A percentile compares a stretch with the other conserved stretches of the same genome.
phyloP scores from a whole-genome alignment of 2,329 filamentous ascomycete species.

The Epicoccum nigrum region DNA sequence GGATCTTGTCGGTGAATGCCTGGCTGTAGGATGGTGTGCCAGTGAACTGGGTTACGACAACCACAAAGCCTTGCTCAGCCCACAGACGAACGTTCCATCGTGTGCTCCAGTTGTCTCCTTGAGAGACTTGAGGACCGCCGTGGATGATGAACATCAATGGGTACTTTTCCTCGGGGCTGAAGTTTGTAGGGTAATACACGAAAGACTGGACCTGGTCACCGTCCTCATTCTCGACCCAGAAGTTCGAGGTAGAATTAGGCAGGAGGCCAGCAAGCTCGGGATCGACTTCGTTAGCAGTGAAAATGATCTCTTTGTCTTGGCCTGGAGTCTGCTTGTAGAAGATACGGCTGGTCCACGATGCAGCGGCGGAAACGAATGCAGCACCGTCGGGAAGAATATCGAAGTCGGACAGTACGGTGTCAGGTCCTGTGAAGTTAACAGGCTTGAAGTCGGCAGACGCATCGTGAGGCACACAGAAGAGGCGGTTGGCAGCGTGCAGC shows the following conservation, averaged over 20 bases:
- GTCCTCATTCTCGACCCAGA: slow-evolving; percentile 72
- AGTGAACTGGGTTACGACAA: slow-evolving; percentile 80
- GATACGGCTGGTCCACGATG: slow-evolving; percentile 42
- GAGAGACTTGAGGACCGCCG: slow-evolving; percentile 78
- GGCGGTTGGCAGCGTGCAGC: slow-evolving; percentile 40
- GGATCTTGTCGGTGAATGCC: slow-evolving; percentile 76
- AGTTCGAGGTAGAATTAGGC: slow-evolving; percentile 66
- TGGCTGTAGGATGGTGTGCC: slow-evolving; percentile 84
- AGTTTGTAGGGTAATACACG: slow-evolving; percentile 67
- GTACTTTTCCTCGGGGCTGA: slow-evolving; percentile 74
- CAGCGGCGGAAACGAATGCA: slow-evolving; percentile 49
- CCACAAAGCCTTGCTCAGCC: slow-evolving; percentile 85
- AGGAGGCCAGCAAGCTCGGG: slow-evolving; percentile 71
- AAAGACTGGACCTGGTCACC: slow-evolving; percentile 66
- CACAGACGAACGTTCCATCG: slow-evolving; percentile 86
- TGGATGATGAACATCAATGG: slow-evolving; percentile 81
- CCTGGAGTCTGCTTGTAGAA: slow-evolving; percentile 39
- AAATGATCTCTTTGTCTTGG: slow-evolving; percentile 50
- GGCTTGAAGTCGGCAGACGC: slow-evolving; percentile 57
- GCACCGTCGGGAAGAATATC: slow-evolving; percentile 66
- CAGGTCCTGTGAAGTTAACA: slow-evolving; percentile 53
- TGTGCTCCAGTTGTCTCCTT: slow-evolving; percentile 76
- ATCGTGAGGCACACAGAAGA: slow-evolving; percentile 67
- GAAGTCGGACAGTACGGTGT: slow-evolving; percentile 38
- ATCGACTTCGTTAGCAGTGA: slow-evolving; percentile 68